Evolutionary conservation across 2,329 filamentous ascomycete genomes (phyloP).

Genomic region (Davidsoniella neocaledoniae): DNA sequence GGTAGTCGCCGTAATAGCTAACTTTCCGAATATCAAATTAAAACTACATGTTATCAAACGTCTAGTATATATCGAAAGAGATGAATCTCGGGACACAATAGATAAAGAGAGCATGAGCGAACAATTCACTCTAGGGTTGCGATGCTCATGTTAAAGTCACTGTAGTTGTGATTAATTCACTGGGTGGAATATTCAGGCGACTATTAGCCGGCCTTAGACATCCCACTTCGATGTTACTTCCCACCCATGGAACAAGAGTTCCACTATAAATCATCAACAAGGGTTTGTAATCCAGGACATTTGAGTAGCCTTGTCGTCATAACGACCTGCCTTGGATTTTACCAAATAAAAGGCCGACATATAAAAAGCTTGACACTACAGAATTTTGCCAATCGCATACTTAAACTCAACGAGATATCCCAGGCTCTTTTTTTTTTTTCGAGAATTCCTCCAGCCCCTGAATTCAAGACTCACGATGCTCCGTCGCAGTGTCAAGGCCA

Average conservation of each 20-base stretch:
- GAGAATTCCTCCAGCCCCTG: not conserved
- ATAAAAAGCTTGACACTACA: too few species aligned
- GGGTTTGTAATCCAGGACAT: not conserved
- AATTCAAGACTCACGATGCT: constrained; percentile 6
- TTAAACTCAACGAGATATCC: too few species aligned
- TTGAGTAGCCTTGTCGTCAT: constrained; percentile 1
- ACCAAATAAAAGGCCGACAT: too few species aligned
- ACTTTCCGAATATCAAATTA: too few species aligned
- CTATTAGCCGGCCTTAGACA: constrained; percentile 1
- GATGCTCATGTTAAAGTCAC: not conserved
- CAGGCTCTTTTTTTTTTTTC: not conserved
- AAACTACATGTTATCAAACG: too few species aligned
- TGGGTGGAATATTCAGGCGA: not conserved
- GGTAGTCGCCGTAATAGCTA: too few species aligned
- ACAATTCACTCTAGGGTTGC: too few species aligned
- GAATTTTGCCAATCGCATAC: too few species aligned
- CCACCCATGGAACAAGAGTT: not conserved
- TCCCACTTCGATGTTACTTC: not conserved
- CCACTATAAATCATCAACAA: not conserved
- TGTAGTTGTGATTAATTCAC: not conserved
- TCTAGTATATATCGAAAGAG: too few species aligned
- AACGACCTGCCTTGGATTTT: not conserved
- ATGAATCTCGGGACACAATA: too few species aligned
- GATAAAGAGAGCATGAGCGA: too few species aligned
- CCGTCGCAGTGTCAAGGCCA: constrained; percentile 9